These are phyloP conservation scores for Strobilomyces dryophilus DNA, from an alignment of 768 basidiomycete genomes.

Conservation along the genomic window DNA sequence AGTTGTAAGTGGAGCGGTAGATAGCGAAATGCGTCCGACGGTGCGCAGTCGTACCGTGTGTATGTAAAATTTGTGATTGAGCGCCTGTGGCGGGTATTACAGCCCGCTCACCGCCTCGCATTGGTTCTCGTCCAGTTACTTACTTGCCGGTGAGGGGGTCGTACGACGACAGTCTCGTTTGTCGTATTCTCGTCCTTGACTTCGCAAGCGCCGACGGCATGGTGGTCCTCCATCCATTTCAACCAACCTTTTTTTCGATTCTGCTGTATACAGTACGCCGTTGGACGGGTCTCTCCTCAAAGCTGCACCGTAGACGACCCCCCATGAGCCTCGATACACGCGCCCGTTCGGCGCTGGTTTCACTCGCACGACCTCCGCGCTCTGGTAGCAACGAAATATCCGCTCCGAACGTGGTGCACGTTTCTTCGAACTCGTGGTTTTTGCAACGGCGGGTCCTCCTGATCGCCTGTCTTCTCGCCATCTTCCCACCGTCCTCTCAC, in stretches of 20 bases:
- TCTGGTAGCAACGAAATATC: conserved; percentile 4
- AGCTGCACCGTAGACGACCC: conserved; percentile 1
- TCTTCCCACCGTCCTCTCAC: not conserved
- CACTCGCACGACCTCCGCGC: conserved; percentile 1
- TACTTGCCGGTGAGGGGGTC: not conserved
- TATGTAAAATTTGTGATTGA: not conserved
- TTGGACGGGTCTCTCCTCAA: not conserved
- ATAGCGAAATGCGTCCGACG: not conserved
- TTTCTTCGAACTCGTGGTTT: conserved; percentile 2
- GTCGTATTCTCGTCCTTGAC: not conserved
- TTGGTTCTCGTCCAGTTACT: not conserved
- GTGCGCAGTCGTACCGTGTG: not conserved
- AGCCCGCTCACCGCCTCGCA: not conserved
- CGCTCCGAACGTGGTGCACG: not conserved
- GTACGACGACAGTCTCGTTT: not conserved
- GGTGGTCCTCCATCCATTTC: conserved; percentile 4
- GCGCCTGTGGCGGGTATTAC: not conserved
- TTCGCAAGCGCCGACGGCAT: conserved; percentile 2
- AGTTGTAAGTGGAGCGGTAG: not conserved
- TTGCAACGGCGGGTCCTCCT: not conserved
- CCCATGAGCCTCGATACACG: not conserved
- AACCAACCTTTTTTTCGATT: not conserved
- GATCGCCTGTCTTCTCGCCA: conserved; percentile 1
- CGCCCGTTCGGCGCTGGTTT: not conserved
- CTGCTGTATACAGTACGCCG: too few species aligned